phyloP scores from a whole-genome alignment of 78 protist species.

The Carpediemonas membranifera region DNA sequence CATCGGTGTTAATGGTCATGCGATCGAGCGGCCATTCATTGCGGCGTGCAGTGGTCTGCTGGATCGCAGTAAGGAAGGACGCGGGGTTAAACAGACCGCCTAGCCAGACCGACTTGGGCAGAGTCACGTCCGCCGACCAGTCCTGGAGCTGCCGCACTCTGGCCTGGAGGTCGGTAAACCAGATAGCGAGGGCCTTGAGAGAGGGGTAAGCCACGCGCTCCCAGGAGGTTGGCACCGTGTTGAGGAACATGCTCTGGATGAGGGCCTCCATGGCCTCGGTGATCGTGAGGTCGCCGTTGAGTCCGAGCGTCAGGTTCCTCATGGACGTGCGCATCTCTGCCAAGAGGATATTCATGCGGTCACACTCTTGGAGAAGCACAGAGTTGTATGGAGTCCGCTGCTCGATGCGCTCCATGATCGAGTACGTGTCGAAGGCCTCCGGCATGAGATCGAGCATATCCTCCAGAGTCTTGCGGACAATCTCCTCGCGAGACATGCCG shows the following conservation, averaged over 20 bases:
- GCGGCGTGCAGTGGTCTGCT: slow-evolving; percentile 56
- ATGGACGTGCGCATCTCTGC: slow-evolving; percentile 41
- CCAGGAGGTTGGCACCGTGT: slow-evolving; percentile 53
- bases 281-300: slow-evolving; percentile 60
- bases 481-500: slow-evolving; percentile 11
- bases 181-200: slow-evolving; percentile 29
- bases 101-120: slow-evolving; percentile 48
- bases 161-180: slow-evolving; percentile 48
- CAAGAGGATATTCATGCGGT: slow-evolving; percentile 50
- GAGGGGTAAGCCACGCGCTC: slow-evolving; percentile 51
- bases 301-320: slow-evolving; percentile 46
- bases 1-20: slow-evolving; percentile 45
- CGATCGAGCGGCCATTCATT: slow-evolving; percentile 23
- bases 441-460: slow-evolving; percentile 14
- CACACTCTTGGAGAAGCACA: slow-evolving; percentile 61
- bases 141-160: slow-evolving; percentile 28
- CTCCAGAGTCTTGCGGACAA: slow-evolving; percentile 26
- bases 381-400: slow-evolving; percentile 29
- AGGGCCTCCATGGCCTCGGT: slow-evolving; percentile 36
- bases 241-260: slow-evolving; percentile 24
- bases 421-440: background rate
- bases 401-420: slow-evolving; percentile 15
- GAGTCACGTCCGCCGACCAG: slow-evolving; percentile 35
- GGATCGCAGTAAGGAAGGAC: slow-evolving; percentile 63
- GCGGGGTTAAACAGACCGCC: slow-evolving; percentile 57